Evolutionary conservation across 2,329 filamentous ascomycete species (phyloP), one percentile per base, ranked within the genome.

Genomic region (Xylariaceae sp.): DNA sequence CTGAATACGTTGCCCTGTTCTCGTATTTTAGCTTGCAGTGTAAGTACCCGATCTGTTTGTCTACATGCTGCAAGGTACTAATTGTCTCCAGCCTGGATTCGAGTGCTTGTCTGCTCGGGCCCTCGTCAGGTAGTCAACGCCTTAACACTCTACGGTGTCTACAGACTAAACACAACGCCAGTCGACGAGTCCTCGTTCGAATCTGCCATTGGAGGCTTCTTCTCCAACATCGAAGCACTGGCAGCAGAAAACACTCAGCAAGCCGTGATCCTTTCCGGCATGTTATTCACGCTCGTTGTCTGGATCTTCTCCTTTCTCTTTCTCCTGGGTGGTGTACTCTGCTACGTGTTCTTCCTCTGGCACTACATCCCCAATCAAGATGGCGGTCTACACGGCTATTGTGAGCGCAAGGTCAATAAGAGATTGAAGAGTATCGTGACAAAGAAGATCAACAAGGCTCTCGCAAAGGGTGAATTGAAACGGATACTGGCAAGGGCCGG

Each of bases 71-170:
- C 1, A 51, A 53, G 30, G 45, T 47, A 37, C 69, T 72, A 62
- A 72, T 60, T 30, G 55, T 15, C 15, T 15, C 0, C 55, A 91
- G 89, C 89, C 48, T 96, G 92, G 83, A 84, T 97, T 68, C 89
- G 93, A 65, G 87, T 96, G 60, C 80, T 97, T 53, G 80, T 97
- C 62, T 96, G 93, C 67, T 92, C 96, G 71, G 94, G 92, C 0
- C 94, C 94, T 18, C 89, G 94, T 64, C 91, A 96, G 72, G 90
- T 88, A 53, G 84, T 97, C 74, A 99, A 99, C 69, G 92, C 86
- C 17, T 79, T 97, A 64, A 97, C 93, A 0, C 80, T 97, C 8
- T 92, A 89, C 71, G 90, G 91, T 0, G 89, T 97, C 44, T 89
- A 94, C 76, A 80, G 85, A 56, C 82, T 87, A 34, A 85, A 92